Evolutionary conservation across 2,329 filamentous ascomycete species (phyloP).

Genomic region (Chaetothyriales sp.): DNA sequence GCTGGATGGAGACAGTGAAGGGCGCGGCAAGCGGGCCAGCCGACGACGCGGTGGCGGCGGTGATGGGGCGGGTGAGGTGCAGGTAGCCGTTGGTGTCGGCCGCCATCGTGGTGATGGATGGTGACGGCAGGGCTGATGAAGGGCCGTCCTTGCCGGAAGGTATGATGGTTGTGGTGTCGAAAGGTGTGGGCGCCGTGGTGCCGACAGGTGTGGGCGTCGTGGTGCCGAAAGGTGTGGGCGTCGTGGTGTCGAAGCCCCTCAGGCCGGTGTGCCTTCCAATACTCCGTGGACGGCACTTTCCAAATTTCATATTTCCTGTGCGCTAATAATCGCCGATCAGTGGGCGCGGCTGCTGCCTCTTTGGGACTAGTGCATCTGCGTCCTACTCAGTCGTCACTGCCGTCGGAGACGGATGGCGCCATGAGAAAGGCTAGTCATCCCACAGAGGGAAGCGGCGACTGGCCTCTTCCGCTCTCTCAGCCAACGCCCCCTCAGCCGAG

Average conservation of each 20-base stretch:
- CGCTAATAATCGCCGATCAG: not conserved
- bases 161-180: not conserved
- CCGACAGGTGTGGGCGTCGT: no score
- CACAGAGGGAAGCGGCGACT: not conserved
- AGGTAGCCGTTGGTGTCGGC: slow-evolving; percentile 71
- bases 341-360: not conserved
- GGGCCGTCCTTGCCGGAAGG: no score
- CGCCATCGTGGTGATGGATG: slow-evolving; percentile 42
- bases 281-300: not conserved
- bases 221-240: not conserved
- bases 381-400: not conserved
- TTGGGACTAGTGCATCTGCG: not conserved
- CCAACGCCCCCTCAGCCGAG: not conserved
- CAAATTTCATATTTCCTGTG: not conserved
- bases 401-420: no score
- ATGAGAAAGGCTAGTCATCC: no score
- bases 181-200: no score
- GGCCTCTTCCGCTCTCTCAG: no score
- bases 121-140: slow-evolving; percentile 15
- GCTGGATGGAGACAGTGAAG: slow-evolving; percentile 86
- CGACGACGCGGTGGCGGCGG: slow-evolving; percentile 46
- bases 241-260: not conserved
- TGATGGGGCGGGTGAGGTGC: slow-evolving; percentile 83
- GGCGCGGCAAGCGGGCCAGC: slow-evolving; percentile 73
- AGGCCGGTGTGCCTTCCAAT: not conserved